phyloP scores from a whole-genome alignment of 257 asterid species.

The Linaria vulgaris region DNA sequence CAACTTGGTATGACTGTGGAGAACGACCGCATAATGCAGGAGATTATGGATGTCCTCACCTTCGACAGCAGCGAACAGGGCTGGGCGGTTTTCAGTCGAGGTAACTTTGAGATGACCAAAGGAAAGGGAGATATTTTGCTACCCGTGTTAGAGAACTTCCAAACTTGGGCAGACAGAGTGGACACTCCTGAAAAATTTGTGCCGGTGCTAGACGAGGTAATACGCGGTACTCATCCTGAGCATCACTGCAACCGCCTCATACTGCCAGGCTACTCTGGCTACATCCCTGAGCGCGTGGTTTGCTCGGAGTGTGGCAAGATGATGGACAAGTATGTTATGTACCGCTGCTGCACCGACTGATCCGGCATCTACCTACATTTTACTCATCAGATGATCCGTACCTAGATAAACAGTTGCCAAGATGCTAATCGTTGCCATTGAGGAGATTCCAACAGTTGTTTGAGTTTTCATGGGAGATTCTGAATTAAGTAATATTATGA shows the following conservation, averaged over 20 bases:
- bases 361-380: neutral
- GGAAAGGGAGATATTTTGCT: slow-evolving; percentile 49
- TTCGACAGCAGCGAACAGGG: slow-evolving; percentile 75
- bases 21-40: slow-evolving; percentile 60
- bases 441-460: neutral
- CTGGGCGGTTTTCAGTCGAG: slow-evolving; percentile 81
- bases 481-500: neutral
- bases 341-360: slow-evolving; percentile 84
- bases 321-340: slow-evolving; percentile 84
- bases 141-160: slow-evolving; percentile 38
- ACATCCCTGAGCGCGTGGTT: slow-evolving; percentile 62
- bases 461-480: neutral
- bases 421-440: too few relatives aligned
- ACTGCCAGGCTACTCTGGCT: slow-evolving; percentile 57
- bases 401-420: too few relatives aligned
- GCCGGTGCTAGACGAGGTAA: slow-evolving; percentile 41
- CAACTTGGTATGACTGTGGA: slow-evolving; percentile 60
- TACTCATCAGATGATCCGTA: too few relatives aligned
- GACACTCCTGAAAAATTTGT: slow-evolving; percentile 53
- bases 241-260: slow-evolving; percentile 82
- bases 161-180: slow-evolving; percentile 45
- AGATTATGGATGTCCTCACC: slow-evolving; percentile 58
- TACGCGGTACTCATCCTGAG: slow-evolving; percentile 44
- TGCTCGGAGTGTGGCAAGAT: slow-evolving; percentile 74
- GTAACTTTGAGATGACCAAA: slow-evolving; percentile 49